Conservation (phyloP, 2,329 filamentous ascomycete genomes). For the Metarhizium anisopliae region DNA sequence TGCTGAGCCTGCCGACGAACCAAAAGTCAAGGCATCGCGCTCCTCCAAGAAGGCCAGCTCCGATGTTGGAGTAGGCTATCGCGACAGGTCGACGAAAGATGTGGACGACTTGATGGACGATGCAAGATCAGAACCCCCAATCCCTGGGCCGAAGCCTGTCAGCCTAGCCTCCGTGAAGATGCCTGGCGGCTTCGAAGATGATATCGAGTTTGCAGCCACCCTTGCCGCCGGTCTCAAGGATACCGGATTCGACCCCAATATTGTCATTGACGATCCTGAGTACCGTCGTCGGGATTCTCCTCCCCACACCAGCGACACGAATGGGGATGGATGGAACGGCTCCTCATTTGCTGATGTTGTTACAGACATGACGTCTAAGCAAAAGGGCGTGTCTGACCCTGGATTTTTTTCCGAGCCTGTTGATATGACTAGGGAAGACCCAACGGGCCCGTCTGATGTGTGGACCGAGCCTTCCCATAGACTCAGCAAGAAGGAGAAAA, state of each 20-base stretch:
- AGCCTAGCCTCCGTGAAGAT: slow-evolving; percentile 41
- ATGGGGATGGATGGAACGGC: slow-evolving; percentile 33
- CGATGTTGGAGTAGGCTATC: slow-evolving; percentile 7
- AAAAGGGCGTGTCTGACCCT: slow-evolving; percentile 19
- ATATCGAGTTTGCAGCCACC: slow-evolving; percentile 60
- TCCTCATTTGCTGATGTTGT: slow-evolving; percentile 41
- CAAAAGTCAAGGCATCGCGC: slow-evolving; percentile 13
- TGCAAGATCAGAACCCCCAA: slow-evolving; percentile 35
- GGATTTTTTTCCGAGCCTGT: slow-evolving; percentile 41
- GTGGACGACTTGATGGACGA: slow-evolving; percentile 26
- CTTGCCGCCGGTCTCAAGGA: slow-evolving; percentile 59
- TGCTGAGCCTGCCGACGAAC: slow-evolving; percentile 26
- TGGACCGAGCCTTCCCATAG: slow-evolving; percentile 19
- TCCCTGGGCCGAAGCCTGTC: slow-evolving; percentile 48
- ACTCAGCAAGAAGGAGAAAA: slow-evolving; percentile 40
- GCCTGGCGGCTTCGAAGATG: slow-evolving; percentile 57
- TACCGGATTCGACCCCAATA: slow-evolving; percentile 62
- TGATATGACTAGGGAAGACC: slow-evolving; percentile 28
- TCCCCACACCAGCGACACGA: slow-evolving; percentile 45
- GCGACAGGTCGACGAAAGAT: slow-evolving; percentile 12
- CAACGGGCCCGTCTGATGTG: slow-evolving; percentile 14
- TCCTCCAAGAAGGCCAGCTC: slow-evolving; percentile 7
- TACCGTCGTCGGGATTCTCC: slow-evolving; percentile 58
- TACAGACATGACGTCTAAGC: slow-evolving; percentile 24
- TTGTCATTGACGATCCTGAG: slow-evolving; percentile 57